phyloP scores from a whole-genome alignment of 345 rosid genomes.

The Pugionium cornutum region DNA sequence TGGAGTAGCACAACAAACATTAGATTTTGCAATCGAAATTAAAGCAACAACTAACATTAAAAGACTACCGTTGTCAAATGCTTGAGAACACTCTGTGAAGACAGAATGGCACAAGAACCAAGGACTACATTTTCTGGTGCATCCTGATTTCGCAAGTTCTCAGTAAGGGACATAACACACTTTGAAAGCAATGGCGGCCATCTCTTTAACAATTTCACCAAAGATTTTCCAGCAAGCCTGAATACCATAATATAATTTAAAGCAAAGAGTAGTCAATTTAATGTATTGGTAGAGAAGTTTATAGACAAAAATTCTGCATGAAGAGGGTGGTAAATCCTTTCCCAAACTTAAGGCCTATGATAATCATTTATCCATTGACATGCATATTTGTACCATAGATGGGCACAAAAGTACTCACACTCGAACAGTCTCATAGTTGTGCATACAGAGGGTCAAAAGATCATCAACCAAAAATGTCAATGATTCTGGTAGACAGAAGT shows the following conservation, averaged over 20 bases:
- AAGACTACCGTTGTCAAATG: constrained; percentile 80
- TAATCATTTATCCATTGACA: constrained; percentile 16
- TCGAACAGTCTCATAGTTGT: constrained; percentile 95
- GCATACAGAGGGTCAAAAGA: constrained; percentile 79
- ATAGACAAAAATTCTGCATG: constrained; percentile 11
- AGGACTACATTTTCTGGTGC: constrained; percentile 77
- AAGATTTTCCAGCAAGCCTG: constrained; percentile 94
- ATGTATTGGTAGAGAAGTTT: constrained; percentile 19
- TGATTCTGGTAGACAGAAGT: constrained; percentile 73
- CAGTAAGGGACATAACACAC: constrained; percentile 72
- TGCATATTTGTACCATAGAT: constrained; percentile 15
- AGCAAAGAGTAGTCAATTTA: constrained; percentile 7
- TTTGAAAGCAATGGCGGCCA: constrained; percentile 92
- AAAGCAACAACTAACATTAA: constrained; percentile 30
- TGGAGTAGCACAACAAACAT: constrained; percentile 48
- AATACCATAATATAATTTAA: constrained; percentile 36
- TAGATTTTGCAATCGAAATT: constrained; percentile 28
- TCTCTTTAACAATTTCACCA: constrained; percentile 87
- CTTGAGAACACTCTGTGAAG: constrained; percentile 91
- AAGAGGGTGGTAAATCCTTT: constrained; percentile 14
- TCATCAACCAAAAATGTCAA: constrained; percentile 74
- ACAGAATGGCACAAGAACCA: constrained; percentile 91
- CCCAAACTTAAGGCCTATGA: constrained; percentile 16
- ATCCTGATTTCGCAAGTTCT: constrained; percentile 60
- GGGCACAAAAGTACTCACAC: constrained; percentile 56